A percentile compares a stretch with the other conserved stretches of the same genome.
Conservation (phyloP, 1,284 basidiomycete species). For the Phylloporus sp. region DNA sequence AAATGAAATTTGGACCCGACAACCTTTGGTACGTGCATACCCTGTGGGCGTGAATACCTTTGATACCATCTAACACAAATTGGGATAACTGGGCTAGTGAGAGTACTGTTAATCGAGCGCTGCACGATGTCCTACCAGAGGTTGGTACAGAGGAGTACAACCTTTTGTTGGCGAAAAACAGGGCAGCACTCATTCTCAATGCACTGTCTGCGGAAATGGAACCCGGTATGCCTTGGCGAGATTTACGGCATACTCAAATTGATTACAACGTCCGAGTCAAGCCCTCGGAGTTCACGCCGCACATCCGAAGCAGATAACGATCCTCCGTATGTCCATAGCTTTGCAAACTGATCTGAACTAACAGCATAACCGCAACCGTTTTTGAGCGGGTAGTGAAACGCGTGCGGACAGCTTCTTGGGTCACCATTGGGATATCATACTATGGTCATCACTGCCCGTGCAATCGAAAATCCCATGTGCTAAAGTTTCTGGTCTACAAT, state of each 20-base stretch:
- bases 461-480: no score
- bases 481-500: not conserved
- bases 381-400: not conserved
- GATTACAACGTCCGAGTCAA: not conserved
- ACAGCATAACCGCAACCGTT: not conserved
- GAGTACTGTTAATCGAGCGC: no score
- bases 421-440: not conserved
- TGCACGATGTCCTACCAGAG: not conserved
- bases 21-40: not conserved
- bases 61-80: not conserved
- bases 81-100: not conserved
- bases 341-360: not conserved
- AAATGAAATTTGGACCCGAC: not conserved
- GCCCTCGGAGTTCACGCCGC: not conserved
- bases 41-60: not conserved
- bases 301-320: not conserved
- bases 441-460: not conserved
- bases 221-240: not conserved
- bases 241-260: not conserved
- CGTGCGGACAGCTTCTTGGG: no score
- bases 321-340: not conserved
- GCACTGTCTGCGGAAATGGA: constrained; percentile 4
- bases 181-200: not conserved
- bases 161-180: not conserved
- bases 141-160: not conserved